phyloP scores from a whole-genome alignment of 2,329 filamentous ascomycete genomes.

The Epichloe sylvatica region DNA sequence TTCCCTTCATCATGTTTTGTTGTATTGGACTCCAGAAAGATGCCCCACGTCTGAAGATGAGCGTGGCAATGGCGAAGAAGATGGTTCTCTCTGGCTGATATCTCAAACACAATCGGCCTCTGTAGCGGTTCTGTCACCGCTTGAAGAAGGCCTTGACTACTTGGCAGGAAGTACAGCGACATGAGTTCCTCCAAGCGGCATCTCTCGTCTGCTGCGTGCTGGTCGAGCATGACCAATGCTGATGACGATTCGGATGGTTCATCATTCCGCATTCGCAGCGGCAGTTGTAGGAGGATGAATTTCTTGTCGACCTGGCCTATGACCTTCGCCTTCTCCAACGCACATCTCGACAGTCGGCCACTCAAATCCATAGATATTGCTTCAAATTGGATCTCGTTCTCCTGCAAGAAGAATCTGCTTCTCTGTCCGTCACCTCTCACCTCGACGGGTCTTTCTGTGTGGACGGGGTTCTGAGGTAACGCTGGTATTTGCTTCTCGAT shows the following conservation, averaged over 20 bases:
- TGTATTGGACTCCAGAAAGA: conserved; percentile 41
- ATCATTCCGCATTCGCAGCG: conserved; percentile 8
- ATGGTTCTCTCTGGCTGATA: conserved; percentile 44
- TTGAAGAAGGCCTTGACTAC: conserved; percentile 2
- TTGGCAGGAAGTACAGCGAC: conserved; percentile 28
- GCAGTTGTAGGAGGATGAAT: conserved; percentile 62
- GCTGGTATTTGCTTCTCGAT: conserved; percentile 32
- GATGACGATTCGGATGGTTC: conserved; percentile 13
- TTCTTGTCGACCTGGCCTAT: conserved; percentile 80
- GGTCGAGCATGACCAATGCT: conserved; percentile 69
- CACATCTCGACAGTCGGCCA: conserved; percentile 45
- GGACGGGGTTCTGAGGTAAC: conserved; percentile 13
- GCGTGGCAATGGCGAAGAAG: conserved; percentile 40
- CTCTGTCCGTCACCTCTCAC: conserved; percentile 1
- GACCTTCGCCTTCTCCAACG: conserved; percentile 46
- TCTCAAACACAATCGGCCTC: conserved; percentile 48
- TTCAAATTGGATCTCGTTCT: conserved; percentile 16
- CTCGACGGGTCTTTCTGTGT: neutral
- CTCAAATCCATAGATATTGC: conserved; percentile 16
- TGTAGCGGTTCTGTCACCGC: conserved; percentile 26
- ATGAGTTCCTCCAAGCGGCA: conserved; percentile 66
- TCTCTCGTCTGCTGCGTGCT: conserved; percentile 89
- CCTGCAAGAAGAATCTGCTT: conserved; percentile 5
- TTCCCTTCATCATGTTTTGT: conserved; percentile 19
- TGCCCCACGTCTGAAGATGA: conserved; percentile 62